These are phyloP conservation scores for Mucor saturninus DNA, from an alignment of 371 early-diverging fungal species.

Conservation along the genomic window DNA sequence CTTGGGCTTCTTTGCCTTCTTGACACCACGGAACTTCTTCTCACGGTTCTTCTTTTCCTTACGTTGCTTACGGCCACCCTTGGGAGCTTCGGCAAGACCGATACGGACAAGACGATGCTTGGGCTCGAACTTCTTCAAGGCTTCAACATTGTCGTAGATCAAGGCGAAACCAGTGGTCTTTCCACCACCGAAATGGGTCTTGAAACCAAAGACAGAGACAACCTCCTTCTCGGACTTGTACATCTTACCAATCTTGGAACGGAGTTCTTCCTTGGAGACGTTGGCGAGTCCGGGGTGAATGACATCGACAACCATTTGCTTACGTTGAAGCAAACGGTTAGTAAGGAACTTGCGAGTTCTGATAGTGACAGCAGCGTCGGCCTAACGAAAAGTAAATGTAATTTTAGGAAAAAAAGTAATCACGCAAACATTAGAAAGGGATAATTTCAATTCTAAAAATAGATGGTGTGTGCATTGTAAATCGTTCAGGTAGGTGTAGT, in stretches of 20 bases:
- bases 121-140: slow-evolving; percentile 98
- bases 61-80: slow-evolving; percentile 95
- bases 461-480: no score
- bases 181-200: slow-evolving; percentile 97
- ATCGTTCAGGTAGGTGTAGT: no score
- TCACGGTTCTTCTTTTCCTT: slow-evolving; percentile 99
- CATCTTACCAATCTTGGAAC: slow-evolving; percentile 93
- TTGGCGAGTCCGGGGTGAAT: slow-evolving; percentile 94
- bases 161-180: slow-evolving; percentile 96
- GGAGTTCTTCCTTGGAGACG: slow-evolving; percentile 89
- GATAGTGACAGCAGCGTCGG: slow-evolving; percentile 87
- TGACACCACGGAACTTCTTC: slow-evolving; percentile 98
- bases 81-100: slow-evolving; percentile 76
- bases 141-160: slow-evolving; percentile 94
- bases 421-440: neutral
- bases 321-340: slow-evolving; percentile 97
- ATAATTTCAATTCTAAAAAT: neutral
- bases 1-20: slow-evolving; percentile 80
- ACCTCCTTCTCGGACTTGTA: slow-evolving; percentile 93
- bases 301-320: slow-evolving; percentile 97
- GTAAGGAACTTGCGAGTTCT: slow-evolving; percentile 98
- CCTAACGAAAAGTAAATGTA: slow-evolving; percentile 37
- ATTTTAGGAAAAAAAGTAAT: neutral
- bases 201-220: slow-evolving; percentile 94
- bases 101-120: slow-evolving; percentile 92